These are phyloP conservation scores for Pezicula carpinea DNA, from an alignment of 2,329 filamentous ascomycete genomes.

Conservation along the genomic window DNA sequence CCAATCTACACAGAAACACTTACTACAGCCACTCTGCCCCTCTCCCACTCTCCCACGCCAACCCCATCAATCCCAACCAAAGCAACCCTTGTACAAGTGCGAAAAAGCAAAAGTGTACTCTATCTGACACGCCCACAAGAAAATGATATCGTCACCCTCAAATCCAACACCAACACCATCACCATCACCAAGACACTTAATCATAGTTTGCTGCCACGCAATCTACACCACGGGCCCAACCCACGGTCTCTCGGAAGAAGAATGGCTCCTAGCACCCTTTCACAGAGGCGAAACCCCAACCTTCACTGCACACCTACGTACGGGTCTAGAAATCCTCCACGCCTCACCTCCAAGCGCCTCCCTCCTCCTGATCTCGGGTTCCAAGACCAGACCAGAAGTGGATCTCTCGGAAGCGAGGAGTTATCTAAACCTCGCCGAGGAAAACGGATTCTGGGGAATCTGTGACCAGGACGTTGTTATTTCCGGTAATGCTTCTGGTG, in stretches of 20 bases:
- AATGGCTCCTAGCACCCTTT: conserved; percentile 74
- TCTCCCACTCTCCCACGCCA: too few species aligned
- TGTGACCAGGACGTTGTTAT: conserved; percentile 31
- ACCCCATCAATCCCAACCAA: too few species aligned
- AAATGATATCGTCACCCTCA: neutral
- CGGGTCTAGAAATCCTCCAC: conserved; percentile 45
- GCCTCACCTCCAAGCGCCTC: conserved; percentile 38
- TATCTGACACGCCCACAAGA: too few species aligned
- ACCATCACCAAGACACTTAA: conserved; percentile 43
- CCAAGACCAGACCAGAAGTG: conserved; percentile 50
- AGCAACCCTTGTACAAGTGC: too few species aligned
- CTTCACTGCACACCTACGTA: conserved; percentile 70
- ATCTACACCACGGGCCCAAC: conserved; percentile 63
- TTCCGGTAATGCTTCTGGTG: conserved; percentile 5
- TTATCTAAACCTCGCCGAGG: conserved; percentile 47
- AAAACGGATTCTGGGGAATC: conserved; percentile 41
- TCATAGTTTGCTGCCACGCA: conserved; percentile 81
- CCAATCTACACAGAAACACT: too few species aligned
- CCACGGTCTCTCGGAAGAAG: conserved; percentile 37
- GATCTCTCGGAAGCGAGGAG: conserved; percentile 55
- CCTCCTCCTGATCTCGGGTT: conserved; percentile 22
- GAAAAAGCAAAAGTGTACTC: too few species aligned
- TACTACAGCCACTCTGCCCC: too few species aligned
- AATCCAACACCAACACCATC: conserved; percentile 9
- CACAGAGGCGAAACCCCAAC: conserved; percentile 75